Base-by-base conservation (phyloP, 192 early-diverging fungal genomes). In the Coemansia sp. region DNA sequence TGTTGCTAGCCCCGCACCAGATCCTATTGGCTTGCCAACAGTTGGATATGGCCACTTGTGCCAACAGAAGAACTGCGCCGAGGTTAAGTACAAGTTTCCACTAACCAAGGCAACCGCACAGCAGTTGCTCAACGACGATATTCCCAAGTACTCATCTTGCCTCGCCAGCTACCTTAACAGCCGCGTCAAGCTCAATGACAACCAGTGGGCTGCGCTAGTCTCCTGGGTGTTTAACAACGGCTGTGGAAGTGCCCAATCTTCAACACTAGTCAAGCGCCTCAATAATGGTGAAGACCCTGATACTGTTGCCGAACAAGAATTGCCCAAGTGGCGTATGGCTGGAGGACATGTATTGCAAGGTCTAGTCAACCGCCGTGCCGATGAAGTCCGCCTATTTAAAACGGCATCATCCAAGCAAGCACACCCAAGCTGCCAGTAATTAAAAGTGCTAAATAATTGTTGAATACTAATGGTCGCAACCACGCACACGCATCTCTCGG, bases 21-120 rank as follows among this genome's bases (percentile, higher is more conserved):
- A 83, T 17, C 77, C 81, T 0, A 79, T 76, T n/a, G 81, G 81
- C 3, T 61, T 75, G 46, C 81, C 81, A 0, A 83, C 81, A 8
- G 81, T 83, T 31, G 81, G 81, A 34, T 83, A 83, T 31, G 74
- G 74, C 21, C 74, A 76, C 34, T 54, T 67, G 59, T 76, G 74
- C 64, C 48, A 76, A 36, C 45, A 56, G 21, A 66, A 69, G 53
- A 42, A 53, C 64, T 75, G 73, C 42, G 73, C 63, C 36, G 75
- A 79, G 44, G 72, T 74, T 40, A 66, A 66, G 41, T 70, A 68
- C 64, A 61, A 60, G 59, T 74, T 69, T 59, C 75, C 76, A 2
- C 62, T 83, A 37, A 64, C 72, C 73, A 64, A 70, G 36, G 41
- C 68, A 14, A 65, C 70, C 21, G 81, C 68, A 16, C 66, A 68